phyloP scores from a whole-genome alignment of 2,329 filamentous ascomycete species.

The Trichoderma gracile region DNA sequence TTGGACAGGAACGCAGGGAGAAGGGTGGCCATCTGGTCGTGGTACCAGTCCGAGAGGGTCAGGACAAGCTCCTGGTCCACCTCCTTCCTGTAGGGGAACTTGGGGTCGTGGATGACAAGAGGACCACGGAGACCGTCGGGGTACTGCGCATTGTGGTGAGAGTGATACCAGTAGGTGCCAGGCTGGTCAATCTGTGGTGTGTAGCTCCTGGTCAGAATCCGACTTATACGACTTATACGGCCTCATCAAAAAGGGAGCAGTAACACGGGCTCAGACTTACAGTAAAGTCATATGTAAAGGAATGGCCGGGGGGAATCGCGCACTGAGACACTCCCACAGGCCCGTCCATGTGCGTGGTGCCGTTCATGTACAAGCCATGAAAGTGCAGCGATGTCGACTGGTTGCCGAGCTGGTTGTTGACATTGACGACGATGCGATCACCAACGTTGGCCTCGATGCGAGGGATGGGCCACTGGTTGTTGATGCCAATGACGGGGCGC shows the following conservation, averaged over 20 bases:
- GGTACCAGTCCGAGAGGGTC: constrained; percentile 71
- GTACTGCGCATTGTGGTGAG: constrained; percentile 66
- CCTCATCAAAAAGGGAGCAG: neutral
- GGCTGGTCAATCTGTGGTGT: constrained; percentile 57
- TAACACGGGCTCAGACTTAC: constrained; percentile 39
- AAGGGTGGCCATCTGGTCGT: constrained; percentile 54
- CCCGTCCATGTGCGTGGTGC: constrained; percentile 70
- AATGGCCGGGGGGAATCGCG: constrained; percentile 61
- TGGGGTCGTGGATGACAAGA: constrained; percentile 63
- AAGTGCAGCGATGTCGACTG: constrained; percentile 66
- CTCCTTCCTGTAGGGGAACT: constrained; percentile 56
- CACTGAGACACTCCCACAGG: constrained; percentile 67
- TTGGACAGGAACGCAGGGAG: constrained; percentile 54
- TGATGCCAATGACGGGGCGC: constrained; percentile 73
- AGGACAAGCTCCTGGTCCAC: constrained; percentile 66
- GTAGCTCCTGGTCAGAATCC: neutral
- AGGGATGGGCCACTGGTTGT: constrained; percentile 73
- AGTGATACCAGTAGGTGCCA: constrained; percentile 81
- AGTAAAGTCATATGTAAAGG: constrained; percentile 69
- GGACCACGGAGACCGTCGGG: constrained; percentile 68
- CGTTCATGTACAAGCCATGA: constrained; percentile 71
- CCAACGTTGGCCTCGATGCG: constrained; percentile 62
- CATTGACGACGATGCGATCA: constrained; percentile 60
- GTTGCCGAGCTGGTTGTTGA: constrained; percentile 61
- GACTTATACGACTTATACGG: neutral